Conservation (phyloP, 2,329 filamentous ascomycete species). For the Dactylellina leptospora region DNA sequence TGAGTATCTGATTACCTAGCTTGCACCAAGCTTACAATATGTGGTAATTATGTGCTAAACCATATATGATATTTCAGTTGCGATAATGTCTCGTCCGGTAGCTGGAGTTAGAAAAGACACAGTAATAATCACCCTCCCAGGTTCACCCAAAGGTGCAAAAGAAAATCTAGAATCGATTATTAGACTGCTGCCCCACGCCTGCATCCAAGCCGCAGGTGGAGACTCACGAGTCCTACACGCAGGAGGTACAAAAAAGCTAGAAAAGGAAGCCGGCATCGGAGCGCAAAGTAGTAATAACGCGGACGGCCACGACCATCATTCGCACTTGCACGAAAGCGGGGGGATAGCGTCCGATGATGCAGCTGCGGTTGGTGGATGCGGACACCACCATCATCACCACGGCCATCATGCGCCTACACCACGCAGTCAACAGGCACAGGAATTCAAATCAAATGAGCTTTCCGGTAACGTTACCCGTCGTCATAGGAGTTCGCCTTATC, state of each 20-base stretch:
- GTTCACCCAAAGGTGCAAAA: constrained; percentile 91
- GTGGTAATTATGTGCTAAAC: constrained; percentile 35
- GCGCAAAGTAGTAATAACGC: constrained; percentile 18
- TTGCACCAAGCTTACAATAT: background rate
- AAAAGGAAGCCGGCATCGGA: constrained; percentile 77
- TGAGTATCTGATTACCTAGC: constrained; percentile 63
- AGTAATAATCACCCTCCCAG: constrained; percentile 86
- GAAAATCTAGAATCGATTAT: constrained; percentile 91
- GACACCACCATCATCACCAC: constrained; percentile 66
- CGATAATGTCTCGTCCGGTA: constrained; percentile 93
- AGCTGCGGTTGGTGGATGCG: constrained; percentile 45
- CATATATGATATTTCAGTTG: constrained; percentile 69
- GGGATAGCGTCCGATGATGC: constrained; percentile 38
- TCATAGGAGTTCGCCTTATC: constrained; percentile 86
- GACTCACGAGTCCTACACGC: constrained; percentile 81
- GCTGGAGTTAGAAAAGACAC: constrained; percentile 84
- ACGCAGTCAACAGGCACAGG: constrained; percentile 65
- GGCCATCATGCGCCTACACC: constrained; percentile 67
- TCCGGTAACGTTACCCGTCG: constrained; percentile 66
- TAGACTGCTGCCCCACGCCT: constrained; percentile 94
- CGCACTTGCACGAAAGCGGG: constrained; percentile 38
- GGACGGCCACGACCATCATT: constrained; percentile 58
- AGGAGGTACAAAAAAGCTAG: constrained; percentile 83
- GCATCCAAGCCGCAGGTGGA: constrained; percentile 81
- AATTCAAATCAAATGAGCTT: constrained; percentile 63